Evolutionary conservation across 768 basidiomycete genomes (phyloP).

Genomic region (Mycena epipterygia): DNA sequence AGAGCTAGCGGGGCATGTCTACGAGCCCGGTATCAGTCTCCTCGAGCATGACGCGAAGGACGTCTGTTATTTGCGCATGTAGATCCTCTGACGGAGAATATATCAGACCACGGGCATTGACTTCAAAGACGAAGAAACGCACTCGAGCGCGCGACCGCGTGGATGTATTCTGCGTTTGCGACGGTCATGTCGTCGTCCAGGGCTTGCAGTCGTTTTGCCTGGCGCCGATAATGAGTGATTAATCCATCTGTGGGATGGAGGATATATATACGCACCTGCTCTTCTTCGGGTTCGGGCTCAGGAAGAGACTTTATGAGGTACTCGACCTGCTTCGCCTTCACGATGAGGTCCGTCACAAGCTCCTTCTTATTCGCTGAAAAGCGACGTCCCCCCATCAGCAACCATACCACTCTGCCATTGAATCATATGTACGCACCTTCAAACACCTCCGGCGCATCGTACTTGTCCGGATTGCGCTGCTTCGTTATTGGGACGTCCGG

Average conservation of each 20-base stretch:
- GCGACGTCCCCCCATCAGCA: neutral
- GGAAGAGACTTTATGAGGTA: constrained; percentile 86
- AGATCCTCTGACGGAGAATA: constrained; percentile 62
- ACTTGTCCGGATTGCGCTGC: constrained; percentile 77
- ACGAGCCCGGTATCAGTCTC: constrained; percentile 58
- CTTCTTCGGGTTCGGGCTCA: constrained; percentile 82
- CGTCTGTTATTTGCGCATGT: constrained; percentile 72
- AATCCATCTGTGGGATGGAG: neutral
- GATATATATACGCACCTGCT: constrained; percentile 63
- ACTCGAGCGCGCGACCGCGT: constrained; percentile 85
- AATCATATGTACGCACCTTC: constrained; percentile 63
- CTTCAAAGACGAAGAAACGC: constrained; percentile 45
- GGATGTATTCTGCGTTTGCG: constrained; percentile 83
- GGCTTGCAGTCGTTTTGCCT: constrained; percentile 76
- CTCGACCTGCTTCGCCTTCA: constrained; percentile 92
- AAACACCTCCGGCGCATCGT: constrained; percentile 79
- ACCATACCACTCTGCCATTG: neutral
- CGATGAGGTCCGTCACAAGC: constrained; percentile 84
- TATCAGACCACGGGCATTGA: neutral
- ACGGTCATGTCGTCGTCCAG: constrained; percentile 79
- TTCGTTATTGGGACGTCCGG: constrained; percentile 89
- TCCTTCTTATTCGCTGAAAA: constrained; percentile 84
- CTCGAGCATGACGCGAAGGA: constrained; percentile 68
- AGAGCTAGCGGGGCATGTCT: no score
- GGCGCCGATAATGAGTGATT: neutral